Percentiles rank a stretch among this genome's conserved stretches.
These are phyloP conservation scores for Wallacemonas rigidus DNA, from an alignment of 208 protist species.

Conservation along the genomic window DNA sequence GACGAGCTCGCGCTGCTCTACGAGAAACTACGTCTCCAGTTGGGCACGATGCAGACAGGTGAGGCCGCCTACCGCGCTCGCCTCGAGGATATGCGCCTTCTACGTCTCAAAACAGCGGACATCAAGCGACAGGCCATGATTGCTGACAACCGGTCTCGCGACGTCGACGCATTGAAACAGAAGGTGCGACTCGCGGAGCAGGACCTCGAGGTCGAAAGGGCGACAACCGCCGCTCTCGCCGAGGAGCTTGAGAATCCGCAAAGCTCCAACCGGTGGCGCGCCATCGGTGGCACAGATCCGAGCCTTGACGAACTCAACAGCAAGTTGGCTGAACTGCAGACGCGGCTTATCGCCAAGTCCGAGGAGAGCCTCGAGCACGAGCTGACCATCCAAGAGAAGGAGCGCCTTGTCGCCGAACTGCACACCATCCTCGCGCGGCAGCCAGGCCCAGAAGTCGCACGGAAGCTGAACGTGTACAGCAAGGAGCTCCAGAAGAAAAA, in stretches of 20 bases:
- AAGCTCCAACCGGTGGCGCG: constrained; percentile 91
- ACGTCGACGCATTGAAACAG: constrained; percentile 54
- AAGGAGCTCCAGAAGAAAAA: constrained; percentile 93
- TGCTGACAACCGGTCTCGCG: constrained; percentile 89
- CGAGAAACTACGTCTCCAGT: constrained; percentile 97
- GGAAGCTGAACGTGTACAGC: constrained; percentile 94
- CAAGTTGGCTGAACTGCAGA: constrained; percentile 96
- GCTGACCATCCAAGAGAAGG: constrained; percentile 95
- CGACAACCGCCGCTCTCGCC: constrained; percentile 90
- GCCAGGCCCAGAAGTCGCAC: constrained; percentile 94
- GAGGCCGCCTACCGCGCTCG: constrained; percentile 95
- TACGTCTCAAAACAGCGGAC: constrained; percentile 83
- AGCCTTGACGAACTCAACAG: constrained; percentile 92
- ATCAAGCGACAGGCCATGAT: constrained; percentile 83
- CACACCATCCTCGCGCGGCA: constrained; percentile 94
- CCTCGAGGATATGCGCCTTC: constrained; percentile 68
- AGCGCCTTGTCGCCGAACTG: constrained; percentile 95
- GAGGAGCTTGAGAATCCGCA: constrained; percentile 97
- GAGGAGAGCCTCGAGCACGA: constrained; percentile 97
- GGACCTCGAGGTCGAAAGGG: constrained; percentile 64
- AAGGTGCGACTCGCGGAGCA: constrained; percentile 47
- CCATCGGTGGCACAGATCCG: constrained; percentile 94
- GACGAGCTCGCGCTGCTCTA: constrained; percentile 98
- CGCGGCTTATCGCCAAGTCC: constrained; percentile 96
- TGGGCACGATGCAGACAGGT: constrained; percentile 93